Conservation (phyloP, 192 early-diverging fungal genomes). For the Kappamyces sp. region DNA sequence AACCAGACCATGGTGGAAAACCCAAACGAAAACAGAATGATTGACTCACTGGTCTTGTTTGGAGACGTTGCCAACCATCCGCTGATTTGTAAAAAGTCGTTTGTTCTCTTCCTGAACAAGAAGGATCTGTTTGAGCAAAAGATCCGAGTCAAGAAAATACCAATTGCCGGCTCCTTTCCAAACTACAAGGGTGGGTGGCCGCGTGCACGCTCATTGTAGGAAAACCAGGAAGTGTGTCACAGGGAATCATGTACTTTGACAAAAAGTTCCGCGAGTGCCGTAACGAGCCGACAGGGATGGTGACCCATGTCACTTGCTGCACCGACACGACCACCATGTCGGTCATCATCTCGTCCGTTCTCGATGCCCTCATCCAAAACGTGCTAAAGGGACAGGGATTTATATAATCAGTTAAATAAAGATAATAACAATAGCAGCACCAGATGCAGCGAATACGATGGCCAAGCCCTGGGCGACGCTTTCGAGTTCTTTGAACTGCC, state of each 20-base stretch:
- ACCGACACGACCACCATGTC: slow-evolving; percentile 14
- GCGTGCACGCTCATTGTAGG: neutral
- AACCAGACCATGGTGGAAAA: slow-evolving; percentile 17
- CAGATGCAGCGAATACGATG: too few species aligned
- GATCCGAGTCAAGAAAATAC: slow-evolving; percentile 8
- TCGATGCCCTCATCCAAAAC: too few species aligned
- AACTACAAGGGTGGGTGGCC: slow-evolving; percentile 4
- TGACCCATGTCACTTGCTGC: slow-evolving; percentile 5
- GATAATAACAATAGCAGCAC: too few species aligned
- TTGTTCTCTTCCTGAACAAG: slow-evolving; percentile 38
- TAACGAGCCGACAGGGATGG: neutral
- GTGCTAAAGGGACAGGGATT: too few species aligned
- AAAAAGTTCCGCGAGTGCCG: neutral
- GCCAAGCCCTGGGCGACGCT: too few species aligned
- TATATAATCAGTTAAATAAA: too few species aligned
- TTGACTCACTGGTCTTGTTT: slow-evolving; percentile 17
- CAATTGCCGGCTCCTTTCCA: neutral
- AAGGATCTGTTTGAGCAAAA: slow-evolving; percentile 36
- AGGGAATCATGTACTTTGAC: neutral
- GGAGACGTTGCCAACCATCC: slow-evolving; percentile 3
- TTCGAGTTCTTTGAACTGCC: too few species aligned
- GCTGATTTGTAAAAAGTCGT: slow-evolving; percentile 6
- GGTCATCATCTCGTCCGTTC: neutral
- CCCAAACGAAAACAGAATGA: slow-evolving; percentile 13
- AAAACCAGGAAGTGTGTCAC: neutral